phyloP scores from a whole-genome alignment of 495 filamentous ascomycete species.

The Cercophora samala region DNA sequence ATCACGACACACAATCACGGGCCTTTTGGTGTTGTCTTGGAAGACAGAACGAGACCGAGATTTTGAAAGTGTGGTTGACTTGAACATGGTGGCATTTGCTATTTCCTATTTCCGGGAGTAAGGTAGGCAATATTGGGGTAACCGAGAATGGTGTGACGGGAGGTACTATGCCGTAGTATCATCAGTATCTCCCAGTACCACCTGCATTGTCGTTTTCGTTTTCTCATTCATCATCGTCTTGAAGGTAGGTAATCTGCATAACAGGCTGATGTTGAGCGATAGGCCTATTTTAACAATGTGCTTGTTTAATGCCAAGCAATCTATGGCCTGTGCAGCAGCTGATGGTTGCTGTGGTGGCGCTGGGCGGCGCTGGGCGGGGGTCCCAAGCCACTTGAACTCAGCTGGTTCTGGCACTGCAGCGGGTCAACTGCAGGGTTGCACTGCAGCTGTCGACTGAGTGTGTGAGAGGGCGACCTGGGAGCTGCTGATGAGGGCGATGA shows the following conservation, averaged over 20 bases:
- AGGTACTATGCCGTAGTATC: not conserved
- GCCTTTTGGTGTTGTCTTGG: not conserved
- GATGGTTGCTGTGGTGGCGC: not conserved
- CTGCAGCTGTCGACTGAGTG: not conserved
- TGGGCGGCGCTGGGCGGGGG: not conserved
- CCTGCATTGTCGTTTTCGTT: not conserved
- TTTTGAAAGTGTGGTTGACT: not conserved
- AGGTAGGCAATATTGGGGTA: not conserved
- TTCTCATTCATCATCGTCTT: not conserved
- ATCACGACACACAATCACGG: not conserved
- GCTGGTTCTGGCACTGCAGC: not conserved
- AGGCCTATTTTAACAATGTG: not conserved
- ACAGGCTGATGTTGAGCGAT: not conserved
- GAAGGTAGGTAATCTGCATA: not conserved
- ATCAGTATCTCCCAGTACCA: not conserved
- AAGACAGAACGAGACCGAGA: not conserved
- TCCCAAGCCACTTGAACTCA: slow-evolving; percentile 2
- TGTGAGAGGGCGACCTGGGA: not conserved
- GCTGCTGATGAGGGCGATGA: slow-evolving; percentile 8
- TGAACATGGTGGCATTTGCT: not conserved
- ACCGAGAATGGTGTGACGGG: not conserved
- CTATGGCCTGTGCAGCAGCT: not conserved
- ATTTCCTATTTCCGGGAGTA: not conserved
- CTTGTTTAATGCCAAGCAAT: not conserved
- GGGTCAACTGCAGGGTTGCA: not conserved